phyloP scores from a whole-genome alignment of 2,329 filamentous ascomycete species.

The Trichophyton mentagrophytes region DNA sequence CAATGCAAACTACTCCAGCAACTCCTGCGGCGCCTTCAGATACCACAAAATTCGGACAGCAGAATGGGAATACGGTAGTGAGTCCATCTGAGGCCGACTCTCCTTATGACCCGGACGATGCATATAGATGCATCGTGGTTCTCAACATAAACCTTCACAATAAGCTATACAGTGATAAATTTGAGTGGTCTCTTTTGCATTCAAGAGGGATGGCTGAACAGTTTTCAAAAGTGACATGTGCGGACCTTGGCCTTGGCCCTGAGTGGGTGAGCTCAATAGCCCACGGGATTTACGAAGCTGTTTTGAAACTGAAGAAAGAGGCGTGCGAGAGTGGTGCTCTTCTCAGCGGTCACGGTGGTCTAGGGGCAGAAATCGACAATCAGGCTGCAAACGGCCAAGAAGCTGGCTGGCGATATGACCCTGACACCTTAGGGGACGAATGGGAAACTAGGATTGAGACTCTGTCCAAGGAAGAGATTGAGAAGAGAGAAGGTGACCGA shows the following conservation, averaged over 20 bases:
- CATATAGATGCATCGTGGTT: constrained; percentile 82
- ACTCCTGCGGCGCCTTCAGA: constrained; percentile 12
- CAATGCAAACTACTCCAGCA: constrained; percentile 12
- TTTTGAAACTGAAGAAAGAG: constrained; percentile 86
- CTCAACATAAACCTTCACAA: constrained; percentile 87
- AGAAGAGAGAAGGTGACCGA: constrained; percentile 87
- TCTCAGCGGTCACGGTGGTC: constrained; percentile 58
- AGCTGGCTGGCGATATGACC: constrained; percentile 91
- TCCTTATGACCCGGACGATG: constrained; percentile 79
- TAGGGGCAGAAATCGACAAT: constrained; percentile 66
- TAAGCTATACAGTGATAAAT: constrained; percentile 87
- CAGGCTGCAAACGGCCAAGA: constrained; percentile 71
- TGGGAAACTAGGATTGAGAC: constrained; percentile 75
- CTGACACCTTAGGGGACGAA: constrained; percentile 70
- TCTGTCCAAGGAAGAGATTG: constrained; percentile 89
- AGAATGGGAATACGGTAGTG: constrained; percentile 19
- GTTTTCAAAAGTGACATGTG: constrained; percentile 85
- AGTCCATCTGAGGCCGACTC: constrained; percentile 47
- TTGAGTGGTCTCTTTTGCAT: constrained; percentile 92
- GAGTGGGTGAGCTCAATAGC: constrained; percentile 94
- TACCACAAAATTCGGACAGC: constrained; percentile 9
- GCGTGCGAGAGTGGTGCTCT: constrained; percentile 84
- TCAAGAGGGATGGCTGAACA: constrained; percentile 82
- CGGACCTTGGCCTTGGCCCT: constrained; percentile 73
- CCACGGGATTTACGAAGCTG: constrained; percentile 93